phyloP scores from a whole-genome alignment of 2,329 filamentous ascomycete genomes.

The Dactylellina haptotyla region DNA sequence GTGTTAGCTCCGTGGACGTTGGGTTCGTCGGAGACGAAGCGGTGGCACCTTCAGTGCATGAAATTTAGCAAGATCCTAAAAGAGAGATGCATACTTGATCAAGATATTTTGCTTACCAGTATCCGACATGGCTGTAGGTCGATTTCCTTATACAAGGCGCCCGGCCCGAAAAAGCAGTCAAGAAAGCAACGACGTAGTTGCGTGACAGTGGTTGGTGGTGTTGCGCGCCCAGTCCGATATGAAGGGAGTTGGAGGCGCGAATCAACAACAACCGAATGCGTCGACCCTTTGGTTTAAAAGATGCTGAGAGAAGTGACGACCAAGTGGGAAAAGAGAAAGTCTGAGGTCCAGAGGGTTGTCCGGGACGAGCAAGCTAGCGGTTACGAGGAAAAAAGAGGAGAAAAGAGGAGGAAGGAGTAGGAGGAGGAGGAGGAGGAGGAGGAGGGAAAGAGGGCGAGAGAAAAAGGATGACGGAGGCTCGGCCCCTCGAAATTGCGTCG shows the following conservation, averaged over 20 bases:
- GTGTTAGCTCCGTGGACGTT: not conserved
- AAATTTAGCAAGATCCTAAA: not conserved
- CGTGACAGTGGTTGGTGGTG: not conserved
- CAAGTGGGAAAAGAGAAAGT: not conserved
- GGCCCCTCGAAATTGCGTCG: not conserved
- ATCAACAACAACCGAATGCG: slow-evolving; percentile 51
- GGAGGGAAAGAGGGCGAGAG: not conserved
- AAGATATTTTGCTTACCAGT: slow-evolving; percentile 9
- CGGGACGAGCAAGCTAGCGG: not conserved
- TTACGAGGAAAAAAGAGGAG: not conserved
- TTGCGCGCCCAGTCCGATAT: not conserved
- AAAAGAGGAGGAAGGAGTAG: not conserved
- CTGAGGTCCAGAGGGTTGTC: too few species aligned
- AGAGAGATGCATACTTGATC: not conserved
- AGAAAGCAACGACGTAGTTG: not conserved
- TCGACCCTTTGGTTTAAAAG: slow-evolving; percentile 31
- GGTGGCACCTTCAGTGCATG: not conserved
- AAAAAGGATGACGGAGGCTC: not conserved
- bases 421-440: not conserved
- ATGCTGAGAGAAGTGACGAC: not conserved
- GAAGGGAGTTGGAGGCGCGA: not conserved
- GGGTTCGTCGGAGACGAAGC: slow-evolving; percentile 4
- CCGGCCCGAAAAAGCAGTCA: not conserved
- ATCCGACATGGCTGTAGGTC: slow-evolving; percentile 32
- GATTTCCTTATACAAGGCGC: too few species aligned